Evolutionary conservation across 345 rosid genomes (phyloP), one percentile per base, ranked within the genome.

Genomic region (Arabidopsis suecica): DNA sequence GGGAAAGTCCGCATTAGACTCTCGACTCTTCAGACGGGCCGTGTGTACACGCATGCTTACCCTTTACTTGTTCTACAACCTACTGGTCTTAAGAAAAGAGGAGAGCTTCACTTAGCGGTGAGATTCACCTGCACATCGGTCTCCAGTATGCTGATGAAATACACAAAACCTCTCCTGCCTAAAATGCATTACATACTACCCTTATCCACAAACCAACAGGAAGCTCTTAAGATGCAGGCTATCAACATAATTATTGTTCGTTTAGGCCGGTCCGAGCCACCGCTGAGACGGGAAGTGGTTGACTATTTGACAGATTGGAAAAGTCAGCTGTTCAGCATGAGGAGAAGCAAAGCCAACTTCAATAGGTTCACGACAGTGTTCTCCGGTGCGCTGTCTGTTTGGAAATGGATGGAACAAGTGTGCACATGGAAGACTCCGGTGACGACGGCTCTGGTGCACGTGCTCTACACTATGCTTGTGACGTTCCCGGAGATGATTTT

Each of bases 1-100:
- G 91, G 91, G 13, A 85, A 87, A 79, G 86, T 87, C 3, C 83
- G 89, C 6, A 83, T 87, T n/a, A 82, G 89, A 18, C 67, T 87
- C 25, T 86, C 91, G 0, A 83, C 88, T 1, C 88, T 87, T 1
- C 86, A 84, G 47, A 80, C 88, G 0, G 83, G 78, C 5, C 75
- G 81, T 33, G 83, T 87, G 16, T 87, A 86, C 79, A 79, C 86
- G 0, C 75, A 81, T 51, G 73, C 88, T 1, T 87, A 86, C 67
- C 91, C 91, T 7, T 81, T 87, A 13, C 68, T 86, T 14, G 85
- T 78, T 9, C 65, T 85, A 28, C 73, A 51, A 23, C 80, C 85
- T 12, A 53, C 62, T 7, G 91, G 89, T 51, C 70, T 86, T 12
- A 86, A 84, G 82, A 86, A 87, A 73, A 79, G 62, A 81, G 91